These are phyloP conservation scores for Cladosporium sp. DNA, from an alignment of 2,329 filamentous ascomycete species.

Conservation along the genomic window DNA sequence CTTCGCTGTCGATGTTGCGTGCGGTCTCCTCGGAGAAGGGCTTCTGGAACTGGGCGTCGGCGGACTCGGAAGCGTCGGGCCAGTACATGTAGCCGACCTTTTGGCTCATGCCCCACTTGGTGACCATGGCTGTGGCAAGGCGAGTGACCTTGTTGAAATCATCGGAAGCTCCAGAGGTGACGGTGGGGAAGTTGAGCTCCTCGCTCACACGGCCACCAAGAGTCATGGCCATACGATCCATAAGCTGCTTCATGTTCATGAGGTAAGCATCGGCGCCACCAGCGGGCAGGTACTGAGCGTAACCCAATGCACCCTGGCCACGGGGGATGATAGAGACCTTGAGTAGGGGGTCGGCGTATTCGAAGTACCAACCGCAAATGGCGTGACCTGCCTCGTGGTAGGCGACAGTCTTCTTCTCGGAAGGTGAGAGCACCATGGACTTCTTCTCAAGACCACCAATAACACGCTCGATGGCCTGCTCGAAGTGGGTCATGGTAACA, in stretches of 20 bases:
- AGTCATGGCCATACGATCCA: constrained; percentile 99
- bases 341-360: constrained; percentile 91
- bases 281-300: constrained; percentile 93
- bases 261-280: constrained; percentile 90
- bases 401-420: constrained; percentile 93
- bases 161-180: constrained; percentile 91
- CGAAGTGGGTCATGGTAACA: constrained; percentile 88
- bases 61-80: constrained; percentile 45
- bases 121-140: constrained; percentile 97
- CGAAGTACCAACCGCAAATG: constrained; percentile 97
- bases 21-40: constrained; percentile 95
- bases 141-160: constrained; percentile 98
- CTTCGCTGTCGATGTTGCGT: constrained; percentile 86
- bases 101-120: constrained; percentile 97
- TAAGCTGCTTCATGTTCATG: constrained; percentile 92
- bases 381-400: constrained; percentile 98
- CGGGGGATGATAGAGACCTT: constrained; percentile 99
- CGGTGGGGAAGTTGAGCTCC: constrained; percentile 94
- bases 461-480: constrained; percentile 95
- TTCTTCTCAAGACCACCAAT: constrained; percentile 97
- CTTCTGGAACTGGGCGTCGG: constrained; percentile 58
- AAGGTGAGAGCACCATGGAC: constrained; percentile 85
- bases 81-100: constrained; percentile 94
- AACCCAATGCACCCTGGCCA: constrained; percentile 88
- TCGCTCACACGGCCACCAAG: constrained; percentile 93